phyloP scores from a whole-genome alignment of 805 yeast species.

The Metschnikowia bowlesiae region DNA sequence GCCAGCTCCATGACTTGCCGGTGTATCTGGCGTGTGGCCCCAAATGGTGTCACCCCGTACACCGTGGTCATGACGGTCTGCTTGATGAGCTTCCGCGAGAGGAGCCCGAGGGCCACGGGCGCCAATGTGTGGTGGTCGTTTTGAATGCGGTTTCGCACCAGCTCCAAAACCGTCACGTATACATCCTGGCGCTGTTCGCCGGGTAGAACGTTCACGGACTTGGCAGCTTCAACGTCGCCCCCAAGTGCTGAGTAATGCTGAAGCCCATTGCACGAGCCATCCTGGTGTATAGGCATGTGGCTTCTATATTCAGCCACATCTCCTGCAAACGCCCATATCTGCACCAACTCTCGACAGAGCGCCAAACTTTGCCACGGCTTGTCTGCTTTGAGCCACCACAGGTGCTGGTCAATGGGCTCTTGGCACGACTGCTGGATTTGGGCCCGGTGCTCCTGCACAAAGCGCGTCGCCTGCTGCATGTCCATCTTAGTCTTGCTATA shows the following conservation, averaged over 20 bases:
- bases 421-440: constrained; percentile 25
- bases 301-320: constrained; percentile 20
- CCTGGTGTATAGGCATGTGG: constrained; percentile 38
- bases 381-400: constrained; percentile 38
- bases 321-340: constrained; percentile 16
- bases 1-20: background rate
- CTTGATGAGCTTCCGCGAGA: constrained; percentile 33
- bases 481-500: constrained; percentile 28
- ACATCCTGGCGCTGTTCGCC: constrained; percentile 27
- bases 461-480: constrained; percentile 22
- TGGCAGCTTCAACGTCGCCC: constrained; percentile 32
- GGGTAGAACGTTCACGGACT: constrained; percentile 36
- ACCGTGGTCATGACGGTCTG: constrained; percentile 45
- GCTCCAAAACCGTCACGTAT: constrained; percentile 28
- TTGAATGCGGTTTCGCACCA: constrained; percentile 17
- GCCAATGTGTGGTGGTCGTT: constrained; percentile 12
- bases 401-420: constrained; percentile 19
- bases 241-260: constrained; percentile 45
- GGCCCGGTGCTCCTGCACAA: constrained; percentile 21
- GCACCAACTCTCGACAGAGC: constrained; percentile 29
- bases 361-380: constrained; percentile 39
- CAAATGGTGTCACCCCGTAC: constrained; percentile 39
- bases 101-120: constrained; percentile 12
- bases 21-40: constrained; percentile 33
- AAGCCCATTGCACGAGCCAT: constrained; percentile 44